Conservation (phyloP, 2,329 filamentous ascomycete genomes). For the Onygenales sp. region DNA sequence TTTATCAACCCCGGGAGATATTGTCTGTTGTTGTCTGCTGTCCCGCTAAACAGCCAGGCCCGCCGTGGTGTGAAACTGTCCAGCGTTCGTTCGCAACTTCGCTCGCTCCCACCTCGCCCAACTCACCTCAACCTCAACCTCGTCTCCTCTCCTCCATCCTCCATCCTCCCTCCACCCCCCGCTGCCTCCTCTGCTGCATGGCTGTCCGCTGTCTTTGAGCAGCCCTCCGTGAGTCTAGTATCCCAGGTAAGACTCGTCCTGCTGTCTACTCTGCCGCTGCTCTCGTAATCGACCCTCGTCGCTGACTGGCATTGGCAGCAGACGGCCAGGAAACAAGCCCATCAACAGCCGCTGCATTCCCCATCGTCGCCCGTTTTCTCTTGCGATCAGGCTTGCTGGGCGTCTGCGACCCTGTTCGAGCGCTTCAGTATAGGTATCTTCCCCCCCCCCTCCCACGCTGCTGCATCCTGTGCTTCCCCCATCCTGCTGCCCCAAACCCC, state of each 20-base stretch:
- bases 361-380: conserved; percentile 4
- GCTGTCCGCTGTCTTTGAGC: background rate
- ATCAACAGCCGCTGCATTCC: conserved; percentile 4
- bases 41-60: background rate
- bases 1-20: too few species aligned
- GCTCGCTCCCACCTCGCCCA: background rate
- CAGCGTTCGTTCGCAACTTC: conserved; percentile 3
- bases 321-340: conserved; percentile 1
- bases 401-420: conserved; percentile 5
- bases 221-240: background rate
- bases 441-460: conserved; percentile 16
- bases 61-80: conserved; percentile 6
- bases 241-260: background rate
- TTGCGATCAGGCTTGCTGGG: conserved; percentile 2
- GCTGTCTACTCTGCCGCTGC: background rate
- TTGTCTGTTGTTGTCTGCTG: background rate
- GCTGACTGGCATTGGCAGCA: conserved; percentile 5
- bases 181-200: background rate
- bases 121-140: conserved; percentile 1
- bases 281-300: background rate
- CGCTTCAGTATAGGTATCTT: conserved; percentile 7
- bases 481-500: conserved; percentile 17
- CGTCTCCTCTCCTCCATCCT: background rate
- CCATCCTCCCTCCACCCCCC: background rate
- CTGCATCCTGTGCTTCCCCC: conserved; percentile 24